Base-by-base conservation (phyloP, 2,329 filamentous ascomycete species). In the Chaetomiaceae sp. region DNA sequence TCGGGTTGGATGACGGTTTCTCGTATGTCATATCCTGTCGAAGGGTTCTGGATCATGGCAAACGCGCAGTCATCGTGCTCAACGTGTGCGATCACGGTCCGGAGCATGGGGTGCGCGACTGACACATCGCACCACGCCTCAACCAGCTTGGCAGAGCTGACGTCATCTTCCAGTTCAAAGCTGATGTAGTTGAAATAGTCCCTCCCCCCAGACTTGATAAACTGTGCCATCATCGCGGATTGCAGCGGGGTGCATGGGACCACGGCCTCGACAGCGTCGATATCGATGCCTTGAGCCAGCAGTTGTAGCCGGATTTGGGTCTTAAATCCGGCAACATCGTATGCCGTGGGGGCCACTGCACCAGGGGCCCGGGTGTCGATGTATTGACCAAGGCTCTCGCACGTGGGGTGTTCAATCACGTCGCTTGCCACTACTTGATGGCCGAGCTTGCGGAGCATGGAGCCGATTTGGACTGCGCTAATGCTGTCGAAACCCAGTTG, bases 401-500 rank as follows among this genome's bases (percentile, higher is more conserved):
- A 74, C 42, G 66, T 79, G 0, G 76, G 73, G 50, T 74, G 74
- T 60, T 87, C 83, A 48, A 96, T 77, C 13, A 96, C 82, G 64
- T 95, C 87, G 1, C 82, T 78, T 0, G 87, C 83, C 1, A 82
- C 81, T 0, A 90, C 67, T 1, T 65, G 62, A 34, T 82, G 70
- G 0, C 82, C 83, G 16, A 75, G 61, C 34, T 74, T 77, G 16
- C 85, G 81, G 14, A 96, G 71, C 21, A 76, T 70, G 1, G 81
- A 76, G 0, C 89, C 87, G 9, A 96, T 74, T 62, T 96, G 90
- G 5, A 85, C 77, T 0, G 89, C 87, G 54, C 86, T 91, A 61
- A 97, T 93, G 64, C 91, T 96, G 67, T 96, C 91, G 3, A 96
- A 72, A 0, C 92, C 92, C n/a, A 96, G 78, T 51, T 86, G 83